These are phyloP conservation scores for Ministeria vibrans DNA, from an alignment of 78 protist species.

Conservation along the genomic window DNA sequence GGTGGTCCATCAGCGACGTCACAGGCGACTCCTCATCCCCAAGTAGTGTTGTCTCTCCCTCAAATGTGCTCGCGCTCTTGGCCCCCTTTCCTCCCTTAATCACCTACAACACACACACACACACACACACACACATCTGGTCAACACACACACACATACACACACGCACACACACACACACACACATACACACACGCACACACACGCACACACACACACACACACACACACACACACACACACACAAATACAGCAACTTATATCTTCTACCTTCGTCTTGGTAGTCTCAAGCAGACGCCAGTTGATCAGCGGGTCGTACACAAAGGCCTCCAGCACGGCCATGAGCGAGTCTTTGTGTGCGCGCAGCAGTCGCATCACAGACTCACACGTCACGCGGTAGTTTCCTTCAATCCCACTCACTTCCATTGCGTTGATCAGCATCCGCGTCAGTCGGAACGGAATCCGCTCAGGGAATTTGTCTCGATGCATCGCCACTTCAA, in stretches of 20 bases:
- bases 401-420: slow-evolving; percentile 92
- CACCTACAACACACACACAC: neutral
- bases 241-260: neutral
- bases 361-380: slow-evolving; percentile 89
- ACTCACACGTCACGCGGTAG: slow-evolving; percentile 91
- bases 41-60: neutral
- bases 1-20: neutral
- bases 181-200: neutral
- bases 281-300: slow-evolving; percentile 84
- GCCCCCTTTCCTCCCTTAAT: neutral
- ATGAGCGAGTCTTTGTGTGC: slow-evolving; percentile 84
- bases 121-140: neutral
- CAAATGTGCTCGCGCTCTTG: neutral
- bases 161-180: neutral
- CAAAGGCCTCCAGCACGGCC: slow-evolving; percentile 99
- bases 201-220: neutral
- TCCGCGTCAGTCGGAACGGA: slow-evolving; percentile 99
- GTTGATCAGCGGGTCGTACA: slow-evolving; percentile 97
- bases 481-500: slow-evolving; percentile 85
- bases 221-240: neutral
- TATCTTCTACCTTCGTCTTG: neutral
- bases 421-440: slow-evolving; percentile 98
- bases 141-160: neutral
- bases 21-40: neutral
- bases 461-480: slow-evolving; percentile 95